Percentiles rank a stretch among this genome's conserved stretches.
Evolutionary conservation across 2,329 filamentous ascomycete genomes (phyloP).

Genomic region (Pseudofabraea citricarpa): DNA sequence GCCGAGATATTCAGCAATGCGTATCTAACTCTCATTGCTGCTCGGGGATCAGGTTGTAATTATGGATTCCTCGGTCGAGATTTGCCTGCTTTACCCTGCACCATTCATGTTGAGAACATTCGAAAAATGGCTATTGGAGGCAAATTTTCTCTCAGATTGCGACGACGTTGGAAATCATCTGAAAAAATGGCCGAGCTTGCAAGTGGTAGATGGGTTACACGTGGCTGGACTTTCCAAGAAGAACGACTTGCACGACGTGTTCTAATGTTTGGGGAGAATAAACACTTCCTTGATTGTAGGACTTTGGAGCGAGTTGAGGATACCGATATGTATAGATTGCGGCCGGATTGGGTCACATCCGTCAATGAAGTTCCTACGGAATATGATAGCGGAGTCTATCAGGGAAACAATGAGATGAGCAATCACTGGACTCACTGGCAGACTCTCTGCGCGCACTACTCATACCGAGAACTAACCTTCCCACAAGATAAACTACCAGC

Average conservation of each 20-base stretch:
- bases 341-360: conserved; percentile 7
- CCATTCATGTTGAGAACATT: neutral
- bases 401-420: neutral
- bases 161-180: conserved; percentile 1
- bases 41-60: conserved; percentile 5
- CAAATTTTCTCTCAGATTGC: conserved; percentile 5
- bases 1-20: conserved; percentile 16
- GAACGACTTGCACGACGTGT: conserved; percentile 10
- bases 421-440: conserved; percentile 7
- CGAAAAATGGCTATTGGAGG: neutral
- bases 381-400: neutral
- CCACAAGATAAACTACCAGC: conserved; percentile 10
- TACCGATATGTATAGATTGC: conserved; percentile 2
- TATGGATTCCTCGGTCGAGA: conserved; percentile 10
- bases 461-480: conserved; percentile 7
- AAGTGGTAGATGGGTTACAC: conserved; percentile 6
- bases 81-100: neutral
- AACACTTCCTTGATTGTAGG: conserved; percentile 14
- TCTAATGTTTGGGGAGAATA: conserved; percentile 12
- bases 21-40: conserved; percentile 12
- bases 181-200: conserved; percentile 13
- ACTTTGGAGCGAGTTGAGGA: conserved; percentile 3
- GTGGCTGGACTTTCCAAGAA: conserved; percentile 17
- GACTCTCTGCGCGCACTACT: conserved; percentile 8
- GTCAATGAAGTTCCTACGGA: neutral